Conservation (phyloP, 177 flowering plant genomes). For the Vitis hybrid region DNA sequence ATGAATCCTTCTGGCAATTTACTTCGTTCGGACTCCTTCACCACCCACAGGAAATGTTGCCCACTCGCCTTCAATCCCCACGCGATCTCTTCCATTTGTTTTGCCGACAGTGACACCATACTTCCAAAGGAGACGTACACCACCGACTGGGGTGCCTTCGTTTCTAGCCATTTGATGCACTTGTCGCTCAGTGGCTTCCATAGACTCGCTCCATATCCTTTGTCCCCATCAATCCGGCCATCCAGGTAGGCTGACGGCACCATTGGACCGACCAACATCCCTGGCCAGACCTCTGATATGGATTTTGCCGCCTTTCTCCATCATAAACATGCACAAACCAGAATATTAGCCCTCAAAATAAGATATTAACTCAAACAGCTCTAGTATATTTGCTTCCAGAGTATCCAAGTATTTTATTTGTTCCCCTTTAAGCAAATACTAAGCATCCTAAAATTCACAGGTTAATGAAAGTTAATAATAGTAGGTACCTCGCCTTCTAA, state of each 20-base stretch:
- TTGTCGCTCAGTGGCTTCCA: slow-evolving; percentile 39
- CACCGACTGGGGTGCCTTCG: slow-evolving; percentile 31
- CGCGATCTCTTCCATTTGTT: slow-evolving; percentile 41
- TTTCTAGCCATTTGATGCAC: slow-evolving; percentile 33
- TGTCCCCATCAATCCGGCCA: slow-evolving; percentile 36
- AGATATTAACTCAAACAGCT: too few species aligned
- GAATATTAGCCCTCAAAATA: not conserved
- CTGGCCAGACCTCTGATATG: slow-evolving; percentile 26
- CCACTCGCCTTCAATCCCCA: slow-evolving; percentile 20
- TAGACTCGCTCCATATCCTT: slow-evolving; percentile 40
- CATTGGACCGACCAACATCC: slow-evolving; percentile 42
- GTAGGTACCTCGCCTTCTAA: slow-evolving; percentile 40
- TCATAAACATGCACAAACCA: not conserved
- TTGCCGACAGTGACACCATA: slow-evolving; percentile 31
- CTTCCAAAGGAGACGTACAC: slow-evolving; percentile 44
- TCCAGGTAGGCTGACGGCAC: slow-evolving; percentile 52
- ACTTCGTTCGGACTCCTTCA: slow-evolving; percentile 22
- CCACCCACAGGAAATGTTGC: slow-evolving; percentile 39
- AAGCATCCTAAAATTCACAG: too few species aligned
- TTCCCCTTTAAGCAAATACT: too few species aligned
- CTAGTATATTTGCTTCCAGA: too few species aligned
- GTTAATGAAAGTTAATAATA: not conserved
- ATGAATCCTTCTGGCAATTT: slow-evolving; percentile 30
- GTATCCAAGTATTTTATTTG: too few species aligned
- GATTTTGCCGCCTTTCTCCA: slow-evolving; percentile 23